A percentile compares a stretch with the other conserved stretches of the same genome.
Evolutionary conservation across 495 filamentous ascomycete species (phyloP).

Genomic region (Talaromyces stipitatus): DNA sequence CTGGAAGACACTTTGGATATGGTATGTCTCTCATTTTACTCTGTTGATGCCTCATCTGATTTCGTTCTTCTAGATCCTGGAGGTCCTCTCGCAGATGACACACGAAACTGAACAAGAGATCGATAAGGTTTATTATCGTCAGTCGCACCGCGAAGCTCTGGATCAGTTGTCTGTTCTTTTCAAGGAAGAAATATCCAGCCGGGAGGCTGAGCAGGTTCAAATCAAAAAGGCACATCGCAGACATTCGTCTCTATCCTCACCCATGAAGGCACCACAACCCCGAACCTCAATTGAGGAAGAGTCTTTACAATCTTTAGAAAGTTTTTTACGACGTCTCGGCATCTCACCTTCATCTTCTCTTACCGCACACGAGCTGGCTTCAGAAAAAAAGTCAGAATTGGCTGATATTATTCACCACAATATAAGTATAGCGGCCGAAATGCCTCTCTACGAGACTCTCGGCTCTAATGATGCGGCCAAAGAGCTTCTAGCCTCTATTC

Average conservation of each 20-base stretch:
- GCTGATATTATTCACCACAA: constrained; percentile 15
- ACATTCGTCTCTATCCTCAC: not conserved
- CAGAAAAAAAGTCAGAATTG: constrained; percentile 24
- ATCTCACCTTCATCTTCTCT: constrained; percentile 16
- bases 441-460: constrained; percentile 22
- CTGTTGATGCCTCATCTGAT: constrained; percentile 4
- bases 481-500: constrained; percentile 22
- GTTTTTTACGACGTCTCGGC: constrained; percentile 30
- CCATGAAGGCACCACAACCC: not conserved
- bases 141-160: constrained; percentile 30
- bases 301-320: constrained; percentile 22
- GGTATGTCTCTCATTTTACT: constrained; percentile 14
- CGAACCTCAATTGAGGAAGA: not conserved
- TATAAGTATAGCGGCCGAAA: constrained; percentile 22
- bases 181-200: constrained; percentile 19
- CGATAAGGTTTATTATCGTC: constrained; percentile 22
- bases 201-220: not conserved
- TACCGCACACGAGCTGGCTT: constrained; percentile 8
- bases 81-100: constrained; percentile 29
- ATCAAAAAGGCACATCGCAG: constrained; percentile 2
- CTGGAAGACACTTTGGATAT: constrained; percentile 27
- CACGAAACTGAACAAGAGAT: constrained; percentile 22
- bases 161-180: constrained; percentile 26
- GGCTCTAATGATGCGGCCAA: constrained; percentile 23
- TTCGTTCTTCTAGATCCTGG: constrained; percentile 20